Percentiles rank a stretch among this genome's conserved stretches.
phyloP scores from a whole-genome alignment of 345 rosid species.

The Viola odorata region DNA sequence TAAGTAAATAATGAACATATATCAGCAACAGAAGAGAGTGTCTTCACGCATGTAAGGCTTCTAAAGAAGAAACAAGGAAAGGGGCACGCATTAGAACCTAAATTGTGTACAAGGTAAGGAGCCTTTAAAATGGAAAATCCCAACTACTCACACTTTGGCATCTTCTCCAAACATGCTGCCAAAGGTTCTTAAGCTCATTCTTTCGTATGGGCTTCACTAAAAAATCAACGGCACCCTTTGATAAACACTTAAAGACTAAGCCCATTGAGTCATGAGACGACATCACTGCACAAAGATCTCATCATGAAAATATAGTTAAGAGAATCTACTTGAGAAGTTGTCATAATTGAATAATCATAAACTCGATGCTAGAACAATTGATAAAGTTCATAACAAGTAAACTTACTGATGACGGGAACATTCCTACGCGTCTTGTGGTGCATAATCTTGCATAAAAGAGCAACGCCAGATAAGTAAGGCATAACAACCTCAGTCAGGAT shows the following conservation, averaged over 20 bases:
- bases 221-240: constrained; percentile 91
- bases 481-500: constrained; percentile 87
- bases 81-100: too few relatives aligned
- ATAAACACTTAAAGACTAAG: constrained; percentile 87
- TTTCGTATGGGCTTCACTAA: constrained; percentile 92
- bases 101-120: too few relatives aligned
- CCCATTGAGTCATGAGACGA: constrained; percentile 74
- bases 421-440: constrained; percentile 88
- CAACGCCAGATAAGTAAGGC: constrained; percentile 80
- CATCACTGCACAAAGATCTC: constrained; percentile 69
- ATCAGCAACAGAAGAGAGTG: too few relatives aligned
- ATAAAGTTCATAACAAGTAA: neutral
- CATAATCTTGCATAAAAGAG: constrained; percentile 80
- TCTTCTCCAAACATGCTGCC: constrained; percentile 99
- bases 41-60: too few relatives aligned
- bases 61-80: too few relatives aligned
- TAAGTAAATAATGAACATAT: too few relatives aligned
- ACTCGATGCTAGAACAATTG: neutral
- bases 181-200: constrained; percentile 83
- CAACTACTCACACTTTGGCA: constrained; percentile 19
- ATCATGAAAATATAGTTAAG: constrained; percentile 8
- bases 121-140: neutral
- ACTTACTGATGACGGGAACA: constrained; percentile 90
- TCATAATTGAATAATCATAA: neutral
- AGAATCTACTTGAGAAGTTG: neutral